Percentiles rank a stretch among this genome's conserved stretches.
phyloP scores from a whole-genome alignment of 108 stramenopile genomes.

The Pseudonitzschia multiseries region DNA sequence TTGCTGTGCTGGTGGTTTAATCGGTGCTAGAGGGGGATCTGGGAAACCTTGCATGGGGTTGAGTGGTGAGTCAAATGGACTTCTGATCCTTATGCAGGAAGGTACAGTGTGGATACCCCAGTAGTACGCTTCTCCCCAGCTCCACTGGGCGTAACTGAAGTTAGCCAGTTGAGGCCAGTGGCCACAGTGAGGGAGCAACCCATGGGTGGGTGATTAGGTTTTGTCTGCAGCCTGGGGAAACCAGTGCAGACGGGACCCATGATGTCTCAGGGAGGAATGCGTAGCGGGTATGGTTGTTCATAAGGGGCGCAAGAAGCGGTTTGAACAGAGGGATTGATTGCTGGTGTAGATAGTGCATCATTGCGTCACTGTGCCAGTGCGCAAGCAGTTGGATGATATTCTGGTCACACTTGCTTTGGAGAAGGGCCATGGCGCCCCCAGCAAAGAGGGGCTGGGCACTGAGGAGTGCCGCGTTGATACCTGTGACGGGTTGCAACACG shows the following conservation, averaged over 20 bases:
- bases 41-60: too few species aligned
- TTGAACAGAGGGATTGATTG: conserved; percentile 36
- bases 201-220: conserved; percentile 7
- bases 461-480: too few species aligned
- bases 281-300: conserved; percentile 36
- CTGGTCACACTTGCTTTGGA: conserved; percentile 27
- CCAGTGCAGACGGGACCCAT: conserved; percentile 1
- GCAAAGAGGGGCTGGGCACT: not conserved
- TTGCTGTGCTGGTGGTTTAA: too few species aligned
- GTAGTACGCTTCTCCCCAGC: too few species aligned
- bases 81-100: too few species aligned
- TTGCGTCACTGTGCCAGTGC: conserved; percentile 53
- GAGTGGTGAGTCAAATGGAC: too few species aligned
- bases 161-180: too few species aligned
- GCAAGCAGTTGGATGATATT: conserved; percentile 48
- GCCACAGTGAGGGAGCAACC: not conserved
- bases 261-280: conserved; percentile 24
- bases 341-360: conserved; percentile 53
- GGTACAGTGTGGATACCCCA: too few species aligned
- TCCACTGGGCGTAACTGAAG: too few species aligned
- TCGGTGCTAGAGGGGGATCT: too few species aligned
- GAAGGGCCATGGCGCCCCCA: too few species aligned
- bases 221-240: not conserved
- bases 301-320: conserved; percentile 25
- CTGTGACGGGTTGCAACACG: too few species aligned